Percentiles rank a stretch among this genome's conserved stretches.
Conservation (phyloP, 2,329 filamentous ascomycete genomes). For the Aspergillus persii region DNA sequence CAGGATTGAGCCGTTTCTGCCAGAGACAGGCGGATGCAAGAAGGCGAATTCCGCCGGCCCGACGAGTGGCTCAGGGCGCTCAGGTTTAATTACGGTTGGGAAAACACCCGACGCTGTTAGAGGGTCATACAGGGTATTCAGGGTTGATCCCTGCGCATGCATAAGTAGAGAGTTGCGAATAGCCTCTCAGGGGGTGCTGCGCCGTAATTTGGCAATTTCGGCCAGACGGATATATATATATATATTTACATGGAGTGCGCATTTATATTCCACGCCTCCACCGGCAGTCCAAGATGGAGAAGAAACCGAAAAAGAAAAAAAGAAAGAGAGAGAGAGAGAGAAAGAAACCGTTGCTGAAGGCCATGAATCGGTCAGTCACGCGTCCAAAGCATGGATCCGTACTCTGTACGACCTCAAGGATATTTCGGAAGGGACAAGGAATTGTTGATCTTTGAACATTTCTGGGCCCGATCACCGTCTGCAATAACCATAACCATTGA, state of each 20-base stretch:
- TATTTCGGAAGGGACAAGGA: neutral
- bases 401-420: too few species aligned
- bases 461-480: neutral
- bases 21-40: constrained; percentile 16
- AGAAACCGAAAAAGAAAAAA: too few species aligned
- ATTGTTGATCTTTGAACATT: constrained; percentile 2
- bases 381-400: too few species aligned
- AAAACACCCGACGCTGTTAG: neutral
- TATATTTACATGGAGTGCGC: too few species aligned
- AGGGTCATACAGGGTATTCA: neutral
- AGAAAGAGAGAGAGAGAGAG: too few species aligned
- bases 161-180: neutral
- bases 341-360: too few species aligned
- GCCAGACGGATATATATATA: too few species aligned
- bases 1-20: constrained; percentile 10
- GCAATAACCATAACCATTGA: too few species aligned
- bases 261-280: too few species aligned
- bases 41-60: constrained; percentile 18
- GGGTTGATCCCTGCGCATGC: neutral
- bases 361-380: too few species aligned
- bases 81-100: neutral
- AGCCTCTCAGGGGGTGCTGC: neutral
- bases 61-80: constrained; percentile 8
- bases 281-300: too few species aligned
- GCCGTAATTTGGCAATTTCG: too few species aligned